A percentile compares a stretch with the other conserved stretches of the same genome.
These are phyloP conservation scores for Podospora bellae-mahoneyi DNA, from an alignment of 495 filamentous ascomycete genomes.

Conservation along the genomic window DNA sequence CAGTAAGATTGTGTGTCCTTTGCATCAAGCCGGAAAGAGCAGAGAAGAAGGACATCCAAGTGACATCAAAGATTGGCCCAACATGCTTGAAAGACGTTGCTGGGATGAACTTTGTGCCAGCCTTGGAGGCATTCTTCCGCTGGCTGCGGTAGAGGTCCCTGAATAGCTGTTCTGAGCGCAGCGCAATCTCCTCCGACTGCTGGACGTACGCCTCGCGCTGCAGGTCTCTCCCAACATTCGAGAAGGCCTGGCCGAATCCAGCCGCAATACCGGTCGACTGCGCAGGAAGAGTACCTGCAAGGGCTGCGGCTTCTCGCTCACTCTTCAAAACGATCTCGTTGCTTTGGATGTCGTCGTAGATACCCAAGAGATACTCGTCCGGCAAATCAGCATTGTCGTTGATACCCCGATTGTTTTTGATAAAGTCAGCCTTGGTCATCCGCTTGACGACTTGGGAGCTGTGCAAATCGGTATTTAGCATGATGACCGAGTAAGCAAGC, in stretches of 20 bases:
- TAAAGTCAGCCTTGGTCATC: conserved; percentile 96
- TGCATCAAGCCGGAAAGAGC: conserved; percentile 88
- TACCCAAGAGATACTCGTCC: conserved; percentile 82
- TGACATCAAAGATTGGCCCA: conserved; percentile 98
- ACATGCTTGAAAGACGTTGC: conserved; percentile 92
- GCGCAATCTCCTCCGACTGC: conserved; percentile 84
- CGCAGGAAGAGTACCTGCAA: conserved; percentile 57
- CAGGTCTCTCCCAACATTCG: conserved; percentile 84
- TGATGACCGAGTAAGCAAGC: conserved; percentile 89
- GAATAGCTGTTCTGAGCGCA: conserved; percentile 71
- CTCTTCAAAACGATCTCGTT: conserved; percentile 95
- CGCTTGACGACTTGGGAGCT: conserved; percentile 78
- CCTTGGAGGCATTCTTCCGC: conserved; percentile 66
- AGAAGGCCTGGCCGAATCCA: conserved; percentile 82
- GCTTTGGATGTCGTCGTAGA: conserved; percentile 84
- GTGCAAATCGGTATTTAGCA: conserved; percentile 96
- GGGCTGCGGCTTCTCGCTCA: conserved; percentile 82
- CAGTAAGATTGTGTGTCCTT: conserved; percentile 84
- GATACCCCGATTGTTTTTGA: conserved; percentile 98
- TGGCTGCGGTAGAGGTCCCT: conserved; percentile 85
- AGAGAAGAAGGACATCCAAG: conserved; percentile 98
- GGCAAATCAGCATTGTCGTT: conserved; percentile 94
- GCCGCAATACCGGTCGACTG: conserved; percentile 71
- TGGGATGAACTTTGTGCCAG: conserved; percentile 75
- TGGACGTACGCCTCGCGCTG: conserved; percentile 91